These are phyloP conservation scores for Helminthosporium solani DNA, from an alignment of 2,329 filamentous ascomycete genomes.

Conservation along the genomic window DNA sequence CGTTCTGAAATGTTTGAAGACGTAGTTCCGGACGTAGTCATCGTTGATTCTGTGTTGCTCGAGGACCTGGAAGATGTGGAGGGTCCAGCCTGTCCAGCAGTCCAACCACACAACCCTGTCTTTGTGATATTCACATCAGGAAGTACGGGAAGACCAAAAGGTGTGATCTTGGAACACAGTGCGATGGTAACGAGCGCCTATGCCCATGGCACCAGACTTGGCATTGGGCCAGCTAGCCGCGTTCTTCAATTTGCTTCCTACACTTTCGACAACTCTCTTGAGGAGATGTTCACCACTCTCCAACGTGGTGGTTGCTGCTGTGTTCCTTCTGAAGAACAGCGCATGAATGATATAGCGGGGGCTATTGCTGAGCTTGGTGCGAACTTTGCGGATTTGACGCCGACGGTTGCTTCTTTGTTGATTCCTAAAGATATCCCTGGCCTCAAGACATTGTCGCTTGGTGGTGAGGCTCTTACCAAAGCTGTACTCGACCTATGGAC, in stretches of 20 bases:
- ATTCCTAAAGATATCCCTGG: conserved; percentile 47
- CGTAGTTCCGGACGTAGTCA: conserved; percentile 43
- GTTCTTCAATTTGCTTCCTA: conserved; percentile 49
- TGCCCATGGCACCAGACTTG: conserved; percentile 31
- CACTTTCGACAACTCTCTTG: conserved; percentile 58
- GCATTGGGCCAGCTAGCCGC: conserved; percentile 19
- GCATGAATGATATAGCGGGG: conserved; percentile 54
- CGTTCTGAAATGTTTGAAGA: conserved; percentile 45
- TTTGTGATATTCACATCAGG: conserved; percentile 39
- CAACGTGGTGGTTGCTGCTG: conserved; percentile 53
- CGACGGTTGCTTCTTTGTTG: conserved; percentile 56
- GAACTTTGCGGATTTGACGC: conserved; percentile 54
- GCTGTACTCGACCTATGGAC: conserved; percentile 33
- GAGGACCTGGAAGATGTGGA: conserved; percentile 29
- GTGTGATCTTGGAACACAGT: conserved; percentile 35
- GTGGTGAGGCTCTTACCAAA: conserved; percentile 47
- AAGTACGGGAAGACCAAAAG: conserved; percentile 36
- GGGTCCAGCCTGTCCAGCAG: conserved; percentile 19
- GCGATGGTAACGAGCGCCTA: conserved; percentile 35
- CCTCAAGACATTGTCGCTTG: conserved; percentile 46
- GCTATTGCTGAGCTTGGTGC: conserved; percentile 36
- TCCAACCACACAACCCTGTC: conserved; percentile 27
- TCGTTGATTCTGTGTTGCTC: conserved; percentile 34
- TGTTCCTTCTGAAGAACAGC: conserved; percentile 56
- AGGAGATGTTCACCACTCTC: conserved; percentile 58